These are phyloP conservation scores for Corynascus novoguineensis DNA, from an alignment of 495 filamentous ascomycete genomes.

Conservation along the genomic window DNA sequence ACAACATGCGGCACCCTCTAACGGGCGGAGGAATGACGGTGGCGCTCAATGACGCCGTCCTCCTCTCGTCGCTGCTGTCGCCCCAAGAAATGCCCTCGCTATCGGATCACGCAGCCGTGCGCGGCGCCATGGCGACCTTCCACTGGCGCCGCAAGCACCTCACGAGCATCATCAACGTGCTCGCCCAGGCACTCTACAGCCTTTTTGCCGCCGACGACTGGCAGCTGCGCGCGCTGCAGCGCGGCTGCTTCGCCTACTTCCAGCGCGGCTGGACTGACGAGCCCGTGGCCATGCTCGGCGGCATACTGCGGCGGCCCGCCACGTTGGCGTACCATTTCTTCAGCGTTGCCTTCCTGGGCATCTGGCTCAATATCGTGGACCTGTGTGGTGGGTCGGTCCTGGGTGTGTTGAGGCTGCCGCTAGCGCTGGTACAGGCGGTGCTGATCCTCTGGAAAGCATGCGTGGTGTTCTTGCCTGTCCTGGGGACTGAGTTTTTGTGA, in stretches of 20 bases:
- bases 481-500: conserved; percentile 51
- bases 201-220: conserved; percentile 83
- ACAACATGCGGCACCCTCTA: conserved; percentile 95
- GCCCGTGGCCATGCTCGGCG: conserved; percentile 77
- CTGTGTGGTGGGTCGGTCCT: conserved; percentile 33
- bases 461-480: conserved; percentile 81
- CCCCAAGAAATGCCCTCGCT: conserved; percentile 62
- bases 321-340: conserved; percentile 92
- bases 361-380: conserved; percentile 66
- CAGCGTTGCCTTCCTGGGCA: conserved; percentile 78
- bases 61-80: conserved; percentile 65
- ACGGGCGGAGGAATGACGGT: conserved; percentile 97
- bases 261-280: conserved; percentile 68
- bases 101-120: conserved; percentile 57
- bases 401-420: conserved; percentile 54
- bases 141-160: conserved; percentile 82
- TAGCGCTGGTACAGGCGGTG: conserved; percentile 54
- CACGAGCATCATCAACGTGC: conserved; percentile 87
- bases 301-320: conserved; percentile 69
- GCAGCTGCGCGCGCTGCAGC: conserved; percentile 73
- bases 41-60: conserved; percentile 78
- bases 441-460: conserved; percentile 82
- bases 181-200: conserved; percentile 83
- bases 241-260: conserved; percentile 93
- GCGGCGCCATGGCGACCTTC: conserved; percentile 65